Evolutionary conservation across 75 land plant genomes (phyloP).

Genomic region (Chamaecyparis obtusa): DNA sequence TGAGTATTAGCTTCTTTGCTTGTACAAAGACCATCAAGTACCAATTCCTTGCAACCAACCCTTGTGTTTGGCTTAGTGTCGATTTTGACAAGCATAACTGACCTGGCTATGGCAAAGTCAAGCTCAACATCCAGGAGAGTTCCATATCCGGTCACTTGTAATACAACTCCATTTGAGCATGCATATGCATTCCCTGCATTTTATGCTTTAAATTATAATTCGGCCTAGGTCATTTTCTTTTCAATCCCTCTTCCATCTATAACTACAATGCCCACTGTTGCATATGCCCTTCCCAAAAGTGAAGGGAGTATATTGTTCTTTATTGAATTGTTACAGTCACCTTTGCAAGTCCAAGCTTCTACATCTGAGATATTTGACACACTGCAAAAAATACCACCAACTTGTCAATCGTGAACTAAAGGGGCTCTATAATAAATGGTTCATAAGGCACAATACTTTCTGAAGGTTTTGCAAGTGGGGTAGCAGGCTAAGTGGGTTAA

Average conservation of each 20-base stretch:
- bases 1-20: not conserved
- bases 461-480: too few species aligned
- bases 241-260: not conserved
- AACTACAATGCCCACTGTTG: not conserved
- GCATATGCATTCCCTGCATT: not conserved
- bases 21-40: not conserved
- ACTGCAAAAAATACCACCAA: too few species aligned
- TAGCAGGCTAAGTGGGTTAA: too few species aligned
- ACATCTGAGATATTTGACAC: not conserved
- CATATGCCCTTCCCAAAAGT: not conserved
- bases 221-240: not conserved
- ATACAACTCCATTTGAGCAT: not conserved
- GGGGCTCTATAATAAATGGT: too few species aligned
- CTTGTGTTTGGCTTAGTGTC: not conserved
- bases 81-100: not conserved
- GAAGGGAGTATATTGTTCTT: not conserved
- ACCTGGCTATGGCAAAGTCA: not conserved
- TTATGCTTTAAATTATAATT: not conserved
- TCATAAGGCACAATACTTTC: too few species aligned
- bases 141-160: too few species aligned
- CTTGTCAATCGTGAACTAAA: too few species aligned
- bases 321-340: not conserved
- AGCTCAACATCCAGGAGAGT: not conserved
- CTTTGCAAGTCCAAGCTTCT: not conserved
- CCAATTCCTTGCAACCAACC: not conserved